Conservation (phyloP, 768 basidiomycete genomes). For the Kwoniella pini region DNA sequence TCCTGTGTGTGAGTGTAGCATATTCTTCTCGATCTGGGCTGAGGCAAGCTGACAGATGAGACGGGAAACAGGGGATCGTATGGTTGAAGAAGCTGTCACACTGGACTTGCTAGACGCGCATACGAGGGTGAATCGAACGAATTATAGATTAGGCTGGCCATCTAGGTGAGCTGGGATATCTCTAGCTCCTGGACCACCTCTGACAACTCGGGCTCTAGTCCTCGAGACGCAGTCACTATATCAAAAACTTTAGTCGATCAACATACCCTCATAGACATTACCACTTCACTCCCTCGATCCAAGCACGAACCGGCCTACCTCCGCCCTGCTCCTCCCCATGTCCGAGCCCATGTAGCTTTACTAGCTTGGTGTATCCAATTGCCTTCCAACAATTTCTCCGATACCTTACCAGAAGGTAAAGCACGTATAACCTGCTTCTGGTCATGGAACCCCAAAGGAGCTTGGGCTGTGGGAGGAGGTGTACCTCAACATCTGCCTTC, state of each 20-base stretch:
- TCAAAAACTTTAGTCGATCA: slow-evolving; percentile 79
- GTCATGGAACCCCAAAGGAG: slow-evolving; percentile 86
- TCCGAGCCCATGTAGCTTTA: slow-evolving; percentile 81
- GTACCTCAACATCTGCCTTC: slow-evolving; percentile 80
- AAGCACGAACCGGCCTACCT: slow-evolving; percentile 87
- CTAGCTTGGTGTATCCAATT: slow-evolving; percentile 92
- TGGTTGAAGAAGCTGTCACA: slow-evolving; percentile 78
- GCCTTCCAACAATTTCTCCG: slow-evolving; percentile 42
- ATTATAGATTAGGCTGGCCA: slow-evolving; percentile 93
- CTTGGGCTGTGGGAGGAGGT: slow-evolving; percentile 76
- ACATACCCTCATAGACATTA: slow-evolving; percentile 81
- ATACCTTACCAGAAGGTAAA: slow-evolving; percentile 36
- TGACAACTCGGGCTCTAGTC: slow-evolving; percentile 58
- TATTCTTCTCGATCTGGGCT: no score
- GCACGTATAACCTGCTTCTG: slow-evolving; percentile 84
- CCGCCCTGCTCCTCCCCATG: slow-evolving; percentile 86
- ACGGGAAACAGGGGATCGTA: slow-evolving; percentile 69
- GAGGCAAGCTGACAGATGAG: neutral
- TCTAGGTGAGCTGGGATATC: slow-evolving; percentile 69
- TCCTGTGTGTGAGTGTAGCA: slow-evolving; percentile 59
- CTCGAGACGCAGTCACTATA: slow-evolving; percentile 91
- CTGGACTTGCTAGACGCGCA: slow-evolving; percentile 83
- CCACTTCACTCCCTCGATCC: slow-evolving; percentile 90
- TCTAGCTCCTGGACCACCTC: neutral
- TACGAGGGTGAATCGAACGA: slow-evolving; percentile 84